These are phyloP conservation scores for Populus nigra DNA, from an alignment of 345 rosid species.

Conservation along the genomic window DNA sequence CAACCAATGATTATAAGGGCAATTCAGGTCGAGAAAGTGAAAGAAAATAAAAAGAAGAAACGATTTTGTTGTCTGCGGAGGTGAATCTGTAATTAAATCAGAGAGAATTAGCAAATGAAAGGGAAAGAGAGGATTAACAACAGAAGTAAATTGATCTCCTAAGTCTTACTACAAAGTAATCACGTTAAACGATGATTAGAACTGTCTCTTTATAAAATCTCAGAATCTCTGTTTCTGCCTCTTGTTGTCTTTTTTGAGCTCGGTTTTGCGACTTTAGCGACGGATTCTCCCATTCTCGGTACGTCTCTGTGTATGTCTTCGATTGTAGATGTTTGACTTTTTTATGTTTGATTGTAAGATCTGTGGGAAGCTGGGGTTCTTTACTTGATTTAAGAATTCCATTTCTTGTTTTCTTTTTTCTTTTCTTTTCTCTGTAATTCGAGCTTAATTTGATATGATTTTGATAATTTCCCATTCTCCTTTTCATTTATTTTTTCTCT, in stretches of 20 bases:
- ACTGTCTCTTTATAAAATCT: neutral
- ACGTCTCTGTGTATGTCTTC: neutral
- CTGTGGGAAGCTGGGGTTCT: constrained; percentile 2
- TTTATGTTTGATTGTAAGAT: neutral
- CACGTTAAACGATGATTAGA: neutral
- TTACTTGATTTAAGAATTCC: neutral
- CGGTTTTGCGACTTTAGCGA: neutral
- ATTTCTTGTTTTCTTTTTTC: neutral
- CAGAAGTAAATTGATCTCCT: neutral
- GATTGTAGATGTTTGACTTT: neutral
- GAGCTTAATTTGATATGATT: constrained; percentile 5
- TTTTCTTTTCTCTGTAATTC: neutral
- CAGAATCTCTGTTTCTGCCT: neutral
- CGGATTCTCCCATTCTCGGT: constrained; percentile 10
- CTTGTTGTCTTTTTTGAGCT: neutral
- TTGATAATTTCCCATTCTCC: neutral
- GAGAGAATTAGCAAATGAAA: neutral
- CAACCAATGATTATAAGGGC: neutral
- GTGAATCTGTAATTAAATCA: neutral
- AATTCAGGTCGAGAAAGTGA: neutral
- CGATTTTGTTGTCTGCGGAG: neutral
- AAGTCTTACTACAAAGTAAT: neutral
- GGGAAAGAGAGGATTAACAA: neutral
- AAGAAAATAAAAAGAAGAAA: too few species aligned
- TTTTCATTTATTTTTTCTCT: neutral